These are phyloP conservation scores for Hyphodiscus hymeniophilus DNA, from an alignment of 495 filamentous ascomycete genomes.

Conservation along the genomic window DNA sequence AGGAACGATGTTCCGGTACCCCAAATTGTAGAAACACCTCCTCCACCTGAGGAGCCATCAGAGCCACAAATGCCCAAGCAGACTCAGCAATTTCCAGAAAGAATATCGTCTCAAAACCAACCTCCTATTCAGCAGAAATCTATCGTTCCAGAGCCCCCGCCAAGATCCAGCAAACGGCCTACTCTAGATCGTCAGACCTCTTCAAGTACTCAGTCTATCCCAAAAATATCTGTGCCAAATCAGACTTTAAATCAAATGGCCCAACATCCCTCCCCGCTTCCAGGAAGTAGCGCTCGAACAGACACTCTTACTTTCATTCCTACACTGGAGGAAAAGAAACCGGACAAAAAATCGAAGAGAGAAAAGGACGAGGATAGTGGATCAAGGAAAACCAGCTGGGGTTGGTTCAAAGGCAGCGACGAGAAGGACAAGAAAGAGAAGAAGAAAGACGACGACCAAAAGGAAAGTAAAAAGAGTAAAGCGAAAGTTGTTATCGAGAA, in stretches of 20 bases:
- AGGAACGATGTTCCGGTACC: slow-evolving; percentile 40
- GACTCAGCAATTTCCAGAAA: slow-evolving; percentile 33
- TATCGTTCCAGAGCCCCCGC: slow-evolving; percentile 33
- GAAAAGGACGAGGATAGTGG: slow-evolving; percentile 42
- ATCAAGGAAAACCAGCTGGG: slow-evolving; percentile 75
- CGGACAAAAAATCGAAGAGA: slow-evolving; percentile 58
- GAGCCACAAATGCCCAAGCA: slow-evolving; percentile 7
- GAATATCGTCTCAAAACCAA: slow-evolving; percentile 48
- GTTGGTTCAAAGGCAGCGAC: slow-evolving; percentile 41
- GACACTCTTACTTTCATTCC: slow-evolving; percentile 81
- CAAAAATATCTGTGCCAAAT: slow-evolving; percentile 1
- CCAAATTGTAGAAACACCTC: slow-evolving; percentile 62
- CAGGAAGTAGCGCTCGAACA: slow-evolving; percentile 63
- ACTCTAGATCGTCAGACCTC: slow-evolving; percentile 25
- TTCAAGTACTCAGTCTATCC: slow-evolving; percentile 7
- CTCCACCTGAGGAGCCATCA: slow-evolving; percentile 35
- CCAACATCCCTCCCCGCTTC: slow-evolving; percentile 52
- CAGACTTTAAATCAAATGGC: slow-evolving; percentile 54
- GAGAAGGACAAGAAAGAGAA: slow-evolving; percentile 60
- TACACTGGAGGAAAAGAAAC: slow-evolving; percentile 62
- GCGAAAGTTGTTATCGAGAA: slow-evolving; percentile 43
- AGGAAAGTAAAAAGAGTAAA: slow-evolving; percentile 52
- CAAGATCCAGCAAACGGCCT: slow-evolving; percentile 40
- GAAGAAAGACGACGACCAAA: slow-evolving; percentile 42
- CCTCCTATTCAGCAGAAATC: slow-evolving; percentile 19